Percentiles rank a stretch among this genome's conserved stretches.
These are phyloP conservation scores for Papilionanthe hybrid DNA, from an alignment of 116 monocot genomes.

Conservation along the genomic window DNA sequence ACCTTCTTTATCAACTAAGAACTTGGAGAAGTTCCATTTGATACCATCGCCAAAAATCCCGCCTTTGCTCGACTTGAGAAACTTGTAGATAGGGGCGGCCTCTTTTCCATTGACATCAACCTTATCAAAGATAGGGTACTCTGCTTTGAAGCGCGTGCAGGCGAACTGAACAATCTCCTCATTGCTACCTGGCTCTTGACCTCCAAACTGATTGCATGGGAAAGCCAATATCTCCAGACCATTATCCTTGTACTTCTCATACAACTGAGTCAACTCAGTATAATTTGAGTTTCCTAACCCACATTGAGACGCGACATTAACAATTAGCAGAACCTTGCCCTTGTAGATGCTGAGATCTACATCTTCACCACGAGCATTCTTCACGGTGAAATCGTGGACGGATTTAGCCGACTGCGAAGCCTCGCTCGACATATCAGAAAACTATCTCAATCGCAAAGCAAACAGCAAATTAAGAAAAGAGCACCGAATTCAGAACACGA, in stretches of 20 bases:
- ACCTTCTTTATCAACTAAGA: constrained; percentile 30
- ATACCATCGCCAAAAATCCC: constrained; percentile 42
- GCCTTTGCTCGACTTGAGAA: constrained; percentile 45
- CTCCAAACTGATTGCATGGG: constrained; percentile 90
- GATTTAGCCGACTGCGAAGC: constrained; percentile 19
- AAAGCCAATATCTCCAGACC: constrained; percentile 86
- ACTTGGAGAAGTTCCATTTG: constrained; percentile 66
- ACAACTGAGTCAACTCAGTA: constrained; percentile 56
- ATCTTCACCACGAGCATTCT: constrained; percentile 67
- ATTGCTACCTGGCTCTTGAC: constrained; percentile 77
- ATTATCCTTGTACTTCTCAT: constrained; percentile 72
- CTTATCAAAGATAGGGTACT: constrained; percentile 85
- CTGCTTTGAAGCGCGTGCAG: constrained; percentile 90
- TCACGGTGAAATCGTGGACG: constrained; percentile 47
- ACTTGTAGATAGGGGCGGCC: constrained; percentile 53
- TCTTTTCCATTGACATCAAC: constrained; percentile 52
- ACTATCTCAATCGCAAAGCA: too few species aligned
- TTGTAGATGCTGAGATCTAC: constrained; percentile 77
- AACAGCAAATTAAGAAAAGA: too few species aligned
- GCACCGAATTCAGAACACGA: too few species aligned
- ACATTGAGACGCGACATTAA: constrained; percentile 93
- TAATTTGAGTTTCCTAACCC: constrained; percentile 85
- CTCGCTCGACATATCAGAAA: constrained; percentile 12
- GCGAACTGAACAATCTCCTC: constrained; percentile 83
- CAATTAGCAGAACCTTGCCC: constrained; percentile 77